Base-by-base conservation (phyloP, 2,329 filamentous ascomycete species). In the Aspergillus sp. region DNA sequence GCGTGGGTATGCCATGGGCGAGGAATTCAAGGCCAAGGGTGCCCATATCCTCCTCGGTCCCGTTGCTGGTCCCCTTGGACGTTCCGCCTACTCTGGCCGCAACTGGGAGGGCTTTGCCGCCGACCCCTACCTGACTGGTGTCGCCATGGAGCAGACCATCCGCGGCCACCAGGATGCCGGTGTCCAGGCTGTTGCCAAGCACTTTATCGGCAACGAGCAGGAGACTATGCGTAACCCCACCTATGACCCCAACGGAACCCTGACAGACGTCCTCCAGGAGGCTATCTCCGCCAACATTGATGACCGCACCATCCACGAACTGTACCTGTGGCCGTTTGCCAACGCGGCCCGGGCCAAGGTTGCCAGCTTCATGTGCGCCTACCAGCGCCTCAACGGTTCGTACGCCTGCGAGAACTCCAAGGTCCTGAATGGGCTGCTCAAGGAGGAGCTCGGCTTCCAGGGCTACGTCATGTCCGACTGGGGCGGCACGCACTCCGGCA, bases 291-390 rank as follows among this genome's bases (percentile, higher is more conserved):
- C 69, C 38, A 90, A 89, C 67, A 81, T 91, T 19, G 89, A 91
- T 62, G 91, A 93, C 74, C 86, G 89, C 64, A 89, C 90, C 0
- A 79, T 92, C 72, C 90, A 92, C 69, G 91, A 93, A 74, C 76
- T 92, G 4, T 57, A 57, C 48, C 23, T 57, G 8, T 57, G 55
- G 55, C 55, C 55, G 23, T 57, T 57, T 51, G 89, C 85, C 28
- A 89, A 93, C 70, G 88, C 88, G 1, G 85, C 92, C 57, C 82
- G 82, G 59, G 89, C 89, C 8, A 89, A 89, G 11, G 88, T 90
- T 3, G 72, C 78, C 13, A 77, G 76, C 7, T 68, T 82, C 19
- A 83, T 83, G 81, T 83, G 82, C 70, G 74, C 64, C 7, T 80
- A 80, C 67, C 77, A 81, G 54, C 55, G 55, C 11, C 25, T 85